Base-by-base conservation (phyloP, 495 filamentous ascomycete species). In the Aspergillus conjunctus region DNA sequence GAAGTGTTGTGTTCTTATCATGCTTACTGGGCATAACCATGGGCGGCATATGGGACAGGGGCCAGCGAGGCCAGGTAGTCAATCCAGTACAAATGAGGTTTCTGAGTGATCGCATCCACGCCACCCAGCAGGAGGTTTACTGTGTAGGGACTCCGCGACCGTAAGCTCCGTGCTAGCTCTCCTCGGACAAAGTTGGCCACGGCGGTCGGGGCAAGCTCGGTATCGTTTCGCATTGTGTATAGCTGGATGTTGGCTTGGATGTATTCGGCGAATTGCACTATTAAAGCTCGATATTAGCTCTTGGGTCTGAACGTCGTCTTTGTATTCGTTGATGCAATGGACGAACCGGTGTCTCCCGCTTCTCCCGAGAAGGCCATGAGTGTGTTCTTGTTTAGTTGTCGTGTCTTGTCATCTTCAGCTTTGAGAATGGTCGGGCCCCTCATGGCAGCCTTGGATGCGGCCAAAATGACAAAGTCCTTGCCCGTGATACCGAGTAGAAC, bases 221-320 rank as follows among this genome's bases (percentile, higher is more conserved):
- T 88, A 67, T 91, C 88, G 71, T 98, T 98, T 62, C 94, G 92
- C 93, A 97, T 99, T 63, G 90, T 91, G 77, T 99, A 99, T 70
- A 99, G 89, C 75, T 93, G 90, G 68, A 95, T 88, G 72, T 99
- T 98, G 64, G 94, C 95, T 85, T 97, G 92, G 77, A 98, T 92
- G 79, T 92, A 98, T 81, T 99, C 94, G 68, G 94, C 91, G 74
- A 99, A 99, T 87, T 99, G 94, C 51, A 98, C 94, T 96, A 73
- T 63, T 49, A n/a, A 50, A 7, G 39, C 18, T 18, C 9, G 12
- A 41, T 15, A 51, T 68, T 59, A 58, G 34, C 20, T 26, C n/a
- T 30, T 22, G 53, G 26, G 10, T 48, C 4, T 17, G 32, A 50
- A 52, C 49, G 18, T 21, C 45, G n/a, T 54, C 17, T 17, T 17